These are phyloP conservation scores for Beauveria sp. DNA, from an alignment of 2,329 filamentous ascomycete species.

Conservation along the genomic window DNA sequence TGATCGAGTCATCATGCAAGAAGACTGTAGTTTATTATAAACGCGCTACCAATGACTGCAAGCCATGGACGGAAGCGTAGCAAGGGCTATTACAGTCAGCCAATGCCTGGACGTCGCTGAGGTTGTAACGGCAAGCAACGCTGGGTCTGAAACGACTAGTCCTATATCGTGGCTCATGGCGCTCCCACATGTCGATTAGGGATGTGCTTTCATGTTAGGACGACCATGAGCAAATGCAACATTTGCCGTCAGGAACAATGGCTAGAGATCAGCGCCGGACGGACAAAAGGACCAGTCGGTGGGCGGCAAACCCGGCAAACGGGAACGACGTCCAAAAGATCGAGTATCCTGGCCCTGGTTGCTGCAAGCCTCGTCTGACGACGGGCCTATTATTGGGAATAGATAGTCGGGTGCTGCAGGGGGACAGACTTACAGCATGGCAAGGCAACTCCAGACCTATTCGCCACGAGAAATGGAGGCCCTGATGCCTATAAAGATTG, in stretches of 20 bases:
- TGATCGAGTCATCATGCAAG: constrained; percentile 5
- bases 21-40: background rate
- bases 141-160: background rate
- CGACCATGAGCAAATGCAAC: background rate
- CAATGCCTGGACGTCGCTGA: background rate
- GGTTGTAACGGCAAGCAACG: background rate
- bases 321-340: background rate
- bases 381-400: too few species aligned
- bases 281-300: background rate
- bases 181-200: background rate
- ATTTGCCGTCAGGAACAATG: background rate
- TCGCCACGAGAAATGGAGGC: too few species aligned
- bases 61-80: background rate
- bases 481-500: too few species aligned
- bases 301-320: background rate
- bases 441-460: too few species aligned
- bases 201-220: background rate
- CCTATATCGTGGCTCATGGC: background rate
- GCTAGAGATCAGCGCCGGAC: background rate
- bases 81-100: background rate
- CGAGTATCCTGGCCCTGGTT: background rate
- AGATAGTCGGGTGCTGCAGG: too few species aligned
- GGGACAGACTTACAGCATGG: too few species aligned
- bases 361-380: background rate
- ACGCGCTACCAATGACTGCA: background rate